Evolutionary conservation across 306 rosid species (phyloP).

Genomic region (Gleditsia sinensis): DNA sequence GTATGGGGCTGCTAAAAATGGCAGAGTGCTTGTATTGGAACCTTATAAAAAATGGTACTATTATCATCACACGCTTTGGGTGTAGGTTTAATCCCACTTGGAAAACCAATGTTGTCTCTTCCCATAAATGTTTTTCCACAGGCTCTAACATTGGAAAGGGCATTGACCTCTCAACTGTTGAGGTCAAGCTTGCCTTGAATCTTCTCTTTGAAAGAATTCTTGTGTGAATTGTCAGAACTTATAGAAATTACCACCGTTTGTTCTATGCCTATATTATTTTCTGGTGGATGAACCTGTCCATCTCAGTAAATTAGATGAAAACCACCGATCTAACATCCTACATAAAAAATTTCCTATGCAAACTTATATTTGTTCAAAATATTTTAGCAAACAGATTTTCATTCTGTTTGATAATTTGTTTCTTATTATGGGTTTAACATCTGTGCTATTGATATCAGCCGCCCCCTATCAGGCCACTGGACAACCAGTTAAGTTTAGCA

Average conservation of each 20-base stretch:
- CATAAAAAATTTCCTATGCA: not conserved
- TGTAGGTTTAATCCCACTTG: no score
- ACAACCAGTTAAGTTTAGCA: slow-evolving; percentile 72
- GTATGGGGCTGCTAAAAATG: not conserved
- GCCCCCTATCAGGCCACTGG: slow-evolving; percentile 85
- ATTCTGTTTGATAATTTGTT: not conserved
- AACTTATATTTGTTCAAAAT: not conserved
- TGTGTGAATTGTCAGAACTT: slow-evolving; percentile 8
- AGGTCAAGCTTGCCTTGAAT: no score
- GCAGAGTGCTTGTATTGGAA: not conserved
- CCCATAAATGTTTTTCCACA: no score
- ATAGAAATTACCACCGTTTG: not conserved
- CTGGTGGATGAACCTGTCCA: not conserved
- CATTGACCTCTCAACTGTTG: no score
- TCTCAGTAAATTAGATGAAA: not conserved
- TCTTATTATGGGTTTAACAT: slow-evolving; percentile 31
- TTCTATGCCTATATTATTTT: not conserved
- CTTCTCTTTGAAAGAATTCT: no score
- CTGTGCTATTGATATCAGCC: slow-evolving; percentile 59
- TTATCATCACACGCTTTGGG: no score
- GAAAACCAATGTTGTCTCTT: no score
- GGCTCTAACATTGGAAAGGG: no score
- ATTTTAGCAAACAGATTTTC: not conserved
- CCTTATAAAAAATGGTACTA: no score
- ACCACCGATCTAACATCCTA: not conserved